phyloP scores from a whole-genome alignment of 371 early-diverging fungal species.

The Mortierella sp. region DNA sequence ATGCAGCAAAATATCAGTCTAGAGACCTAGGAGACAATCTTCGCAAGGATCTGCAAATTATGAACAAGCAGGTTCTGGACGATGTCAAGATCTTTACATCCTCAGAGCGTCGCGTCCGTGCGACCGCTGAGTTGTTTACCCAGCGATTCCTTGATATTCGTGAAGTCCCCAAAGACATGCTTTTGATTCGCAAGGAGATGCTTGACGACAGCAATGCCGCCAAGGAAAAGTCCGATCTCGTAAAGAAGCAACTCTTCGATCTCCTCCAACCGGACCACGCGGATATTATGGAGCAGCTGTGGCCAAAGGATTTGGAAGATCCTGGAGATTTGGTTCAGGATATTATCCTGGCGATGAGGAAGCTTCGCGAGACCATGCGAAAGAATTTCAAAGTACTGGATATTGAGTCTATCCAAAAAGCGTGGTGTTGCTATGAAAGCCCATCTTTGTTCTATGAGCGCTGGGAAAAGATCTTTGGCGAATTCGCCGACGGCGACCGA shows the following conservation, averaged over 20 bases:
- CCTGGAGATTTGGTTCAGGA: slow-evolving; percentile 78
- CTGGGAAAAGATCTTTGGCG: slow-evolving; percentile 95
- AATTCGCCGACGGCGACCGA: slow-evolving; percentile 82
- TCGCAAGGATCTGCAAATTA: slow-evolving; percentile 90
- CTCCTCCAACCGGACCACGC: slow-evolving; percentile 61
- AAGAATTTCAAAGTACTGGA: slow-evolving; percentile 74
- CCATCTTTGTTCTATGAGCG: slow-evolving; percentile 87
- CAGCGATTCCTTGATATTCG: slow-evolving; percentile 79
- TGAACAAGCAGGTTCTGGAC: slow-evolving; percentile 87
- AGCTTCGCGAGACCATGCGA: slow-evolving; percentile 82
- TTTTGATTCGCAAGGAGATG: slow-evolving; percentile 88
- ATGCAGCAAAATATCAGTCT: slow-evolving; percentile 93
- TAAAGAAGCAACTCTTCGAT: slow-evolving; percentile 78
- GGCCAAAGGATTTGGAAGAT: slow-evolving; percentile 70
- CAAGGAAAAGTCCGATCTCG: slow-evolving; percentile 92
- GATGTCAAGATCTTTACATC: slow-evolving; percentile 90
- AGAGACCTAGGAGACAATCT: slow-evolving; percentile 93
- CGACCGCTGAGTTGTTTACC: slow-evolving; percentile 89
- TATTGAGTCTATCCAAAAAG: slow-evolving; percentile 70
- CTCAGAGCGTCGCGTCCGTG: slow-evolving; percentile 91
- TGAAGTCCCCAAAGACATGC: slow-evolving; percentile 68
- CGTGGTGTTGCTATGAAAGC: slow-evolving; percentile 88
- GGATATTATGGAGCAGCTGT: slow-evolving; percentile 62
- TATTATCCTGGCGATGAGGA: slow-evolving; percentile 76
- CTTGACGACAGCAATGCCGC: slow-evolving; percentile 96